phyloP scores from a whole-genome alignment of 208 protist species.

The Acanthamoeba royreba region DNA sequence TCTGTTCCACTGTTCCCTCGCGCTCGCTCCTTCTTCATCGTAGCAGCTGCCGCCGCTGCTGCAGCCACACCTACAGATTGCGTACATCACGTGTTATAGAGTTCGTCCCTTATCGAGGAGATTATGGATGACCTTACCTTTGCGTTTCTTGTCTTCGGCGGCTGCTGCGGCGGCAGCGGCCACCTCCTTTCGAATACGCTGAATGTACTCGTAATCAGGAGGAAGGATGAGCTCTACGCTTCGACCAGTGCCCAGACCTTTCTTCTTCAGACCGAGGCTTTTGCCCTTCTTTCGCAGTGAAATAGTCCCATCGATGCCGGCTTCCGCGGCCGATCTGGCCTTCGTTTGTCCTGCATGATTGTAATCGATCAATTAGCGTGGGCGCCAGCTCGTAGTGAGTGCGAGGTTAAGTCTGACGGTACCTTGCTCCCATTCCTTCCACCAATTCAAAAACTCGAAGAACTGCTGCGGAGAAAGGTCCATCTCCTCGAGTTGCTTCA shows the following conservation, averaged over 20 bases:
- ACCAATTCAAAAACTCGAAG: slow-evolving; percentile 4
- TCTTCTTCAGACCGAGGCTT: not conserved
- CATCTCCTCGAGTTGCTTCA: slow-evolving; percentile 20
- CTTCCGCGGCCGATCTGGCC: not conserved
- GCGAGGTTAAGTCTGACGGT: not conserved
- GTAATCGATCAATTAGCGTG: not conserved
- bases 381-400: not conserved
- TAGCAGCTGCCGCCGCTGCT: not conserved
- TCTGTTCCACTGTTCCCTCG: no score
- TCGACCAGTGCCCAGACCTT: not conserved
- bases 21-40: not conserved
- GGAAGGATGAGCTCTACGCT: not conserved
- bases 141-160: not conserved
- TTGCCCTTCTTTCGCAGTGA: not conserved
- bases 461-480: not conserved
- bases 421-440: slow-evolving; percentile 1
- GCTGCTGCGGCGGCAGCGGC: not conserved
- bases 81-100: no score
- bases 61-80: not conserved
- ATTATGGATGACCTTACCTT: not conserved
- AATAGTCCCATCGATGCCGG: not conserved
- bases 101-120: no score
- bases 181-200: not conserved
- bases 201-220: not conserved
- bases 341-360: not conserved